Evolutionary conservation across 1,284 basidiomycete genomes (phyloP).

Genomic region (Cronartium quercuum): DNA sequence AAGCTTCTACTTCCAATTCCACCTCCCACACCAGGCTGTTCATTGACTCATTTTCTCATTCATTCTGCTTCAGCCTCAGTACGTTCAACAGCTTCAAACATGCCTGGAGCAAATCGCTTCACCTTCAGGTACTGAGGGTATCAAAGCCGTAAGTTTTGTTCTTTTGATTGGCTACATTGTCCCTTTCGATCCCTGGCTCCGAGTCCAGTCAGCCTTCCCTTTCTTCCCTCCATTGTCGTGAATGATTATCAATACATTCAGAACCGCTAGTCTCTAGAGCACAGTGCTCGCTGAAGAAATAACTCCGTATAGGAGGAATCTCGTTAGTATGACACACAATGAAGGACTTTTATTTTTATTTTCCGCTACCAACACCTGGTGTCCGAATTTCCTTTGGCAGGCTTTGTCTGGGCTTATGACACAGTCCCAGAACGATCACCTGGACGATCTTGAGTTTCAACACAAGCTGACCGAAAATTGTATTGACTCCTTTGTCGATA

Average conservation of each 20-base stretch:
- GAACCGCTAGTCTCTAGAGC: constrained; percentile 38
- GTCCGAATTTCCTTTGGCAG: not conserved
- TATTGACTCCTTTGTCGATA: not conserved
- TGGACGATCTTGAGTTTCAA: not conserved
- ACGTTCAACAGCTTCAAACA: constrained; percentile 24
- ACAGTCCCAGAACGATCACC: not conserved
- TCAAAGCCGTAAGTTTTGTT: constrained; percentile 15
- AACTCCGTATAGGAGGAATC: constrained; percentile 37
- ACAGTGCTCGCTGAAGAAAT: constrained; percentile 30
- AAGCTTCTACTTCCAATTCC: too few species aligned
- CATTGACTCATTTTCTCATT: not conserved
- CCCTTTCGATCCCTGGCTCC: not conserved
- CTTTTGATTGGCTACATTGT: not conserved
- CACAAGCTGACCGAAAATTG: constrained; percentile 30
- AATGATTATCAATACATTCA: constrained; percentile 39
- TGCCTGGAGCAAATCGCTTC: constrained; percentile 37
- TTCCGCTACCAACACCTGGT: not conserved
- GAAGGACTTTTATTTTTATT: not conserved
- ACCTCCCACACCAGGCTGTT: too few species aligned
- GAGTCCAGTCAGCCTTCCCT: not conserved
- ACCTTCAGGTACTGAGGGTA: constrained; percentile 25
- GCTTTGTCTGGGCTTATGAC: not conserved
- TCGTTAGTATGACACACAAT: constrained; percentile 38
- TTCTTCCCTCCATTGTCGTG: not conserved
- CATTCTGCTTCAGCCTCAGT: constrained; percentile 22